Evolutionary conservation across 2,329 filamentous ascomycete genomes (phyloP), one percentile per base, ranked within the genome.

Genomic region (Phialemoniopsis sp.): DNA sequence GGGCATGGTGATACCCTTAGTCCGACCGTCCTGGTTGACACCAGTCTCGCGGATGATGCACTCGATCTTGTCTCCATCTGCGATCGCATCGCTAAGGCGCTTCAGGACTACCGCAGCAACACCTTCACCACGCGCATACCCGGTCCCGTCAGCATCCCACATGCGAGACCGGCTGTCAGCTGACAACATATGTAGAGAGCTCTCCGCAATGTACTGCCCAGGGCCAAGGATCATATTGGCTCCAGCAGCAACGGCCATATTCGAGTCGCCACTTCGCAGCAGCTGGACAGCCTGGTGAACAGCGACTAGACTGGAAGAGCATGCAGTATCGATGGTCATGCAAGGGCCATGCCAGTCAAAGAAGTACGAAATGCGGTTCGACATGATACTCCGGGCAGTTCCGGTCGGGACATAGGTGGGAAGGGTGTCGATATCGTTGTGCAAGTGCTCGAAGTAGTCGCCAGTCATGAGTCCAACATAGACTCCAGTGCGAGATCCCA

Each of bases 101-200:
- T 78, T 78, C 4, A 78, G 44, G 1, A 76, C 43, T 1, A 78
- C 29, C 3, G 64, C 58, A 0, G 59, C 68, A 12, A 69, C 49
- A 3, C 73, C 75, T 44, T 78, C 74, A 3, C 72, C 74, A 14
- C 73, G 60, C 2, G 63, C 70, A 45, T 77, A 78, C 1, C 74
- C 76, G 41, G 73, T 59, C 0, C 68, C 74, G 8, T 53, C 48
- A 1, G 53, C 50, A 43, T 76, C 72, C 53, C 67, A 75, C 47
- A 62, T 63, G 14, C 59, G 57, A 17, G 56, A 66, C 32, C 53
- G 56, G 1, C 63, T 59, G 3, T 57, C 50, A 3, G 61, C 58
- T 14, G 61, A 64, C 2, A 68, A 46, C 52, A 67, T 65, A 29
- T 58, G 52, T 8, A 66, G 46, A 21, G 60, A 62, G n/a, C 54